These are phyloP conservation scores for Scutellaria baicalensis DNA, from an alignment of 257 asterid species.

Conservation along the genomic window DNA sequence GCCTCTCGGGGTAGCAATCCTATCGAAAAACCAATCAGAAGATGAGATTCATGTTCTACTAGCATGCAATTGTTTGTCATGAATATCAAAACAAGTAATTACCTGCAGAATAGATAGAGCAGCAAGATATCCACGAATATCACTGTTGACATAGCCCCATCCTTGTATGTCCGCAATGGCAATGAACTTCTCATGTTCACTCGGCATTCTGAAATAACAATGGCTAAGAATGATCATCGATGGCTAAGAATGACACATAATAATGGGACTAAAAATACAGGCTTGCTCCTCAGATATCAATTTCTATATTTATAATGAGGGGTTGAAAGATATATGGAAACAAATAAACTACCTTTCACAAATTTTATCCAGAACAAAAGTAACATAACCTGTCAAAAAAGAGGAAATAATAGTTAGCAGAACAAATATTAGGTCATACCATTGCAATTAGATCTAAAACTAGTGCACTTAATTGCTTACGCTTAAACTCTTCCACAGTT, in stretches of 20 bases:
- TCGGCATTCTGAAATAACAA: slow-evolving; percentile 22
- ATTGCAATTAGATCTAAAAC: background rate
- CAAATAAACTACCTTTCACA: slow-evolving; percentile 54
- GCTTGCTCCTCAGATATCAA: background rate
- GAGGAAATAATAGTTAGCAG: slow-evolving; percentile 2
- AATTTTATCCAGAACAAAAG: slow-evolving; percentile 66
- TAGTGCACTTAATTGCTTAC: slow-evolving; percentile 27
- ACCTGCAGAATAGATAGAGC: slow-evolving; percentile 74
- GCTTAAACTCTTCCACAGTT: slow-evolving; percentile 66
- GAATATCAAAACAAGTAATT: background rate
- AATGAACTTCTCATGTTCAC: slow-evolving; percentile 76
- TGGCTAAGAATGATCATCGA: background rate
- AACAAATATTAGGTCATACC: background rate
- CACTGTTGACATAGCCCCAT: slow-evolving; percentile 77
- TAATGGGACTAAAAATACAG: background rate
- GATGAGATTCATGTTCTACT: background rate
- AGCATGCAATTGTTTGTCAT: background rate
- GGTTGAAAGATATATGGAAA: background rate
- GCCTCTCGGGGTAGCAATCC: slow-evolving; percentile 96
- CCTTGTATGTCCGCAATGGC: slow-evolving; percentile 66
- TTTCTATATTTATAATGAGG: background rate
- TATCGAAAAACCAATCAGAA: slow-evolving; percentile 4
- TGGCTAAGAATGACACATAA: background rate
- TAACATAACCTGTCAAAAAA: slow-evolving; percentile 59
- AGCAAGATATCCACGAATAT: slow-evolving; percentile 75